A percentile compares a stretch with the other conserved stretches of the same genome.
phyloP scores from a whole-genome alignment of 345 rosid species.

The Lagerstroemia speciosa region DNA sequence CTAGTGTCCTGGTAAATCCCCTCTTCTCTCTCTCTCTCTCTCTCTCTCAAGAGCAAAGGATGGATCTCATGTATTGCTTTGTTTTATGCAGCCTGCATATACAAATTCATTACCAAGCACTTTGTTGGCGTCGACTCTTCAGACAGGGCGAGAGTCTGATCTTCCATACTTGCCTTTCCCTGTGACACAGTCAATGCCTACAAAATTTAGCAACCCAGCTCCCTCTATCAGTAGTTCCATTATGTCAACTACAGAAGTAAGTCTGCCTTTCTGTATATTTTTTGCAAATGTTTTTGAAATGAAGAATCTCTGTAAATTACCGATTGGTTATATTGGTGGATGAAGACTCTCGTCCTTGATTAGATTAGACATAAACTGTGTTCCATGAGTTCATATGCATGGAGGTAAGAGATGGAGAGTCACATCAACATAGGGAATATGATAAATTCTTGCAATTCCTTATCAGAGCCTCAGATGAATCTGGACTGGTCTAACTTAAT shows the following conservation, averaged over 20 bases:
- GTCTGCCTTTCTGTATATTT: not conserved
- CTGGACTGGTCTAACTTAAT: not conserved
- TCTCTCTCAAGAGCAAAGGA: not conserved
- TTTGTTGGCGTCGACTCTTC: slow-evolving; percentile 63
- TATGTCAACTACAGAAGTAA: slow-evolving; percentile 76
- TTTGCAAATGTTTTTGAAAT: not conserved
- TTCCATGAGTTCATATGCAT: not conserved
- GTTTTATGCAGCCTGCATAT: slow-evolving; percentile 45
- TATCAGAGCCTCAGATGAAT: not conserved
- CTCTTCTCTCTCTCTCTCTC: too few species aligned
- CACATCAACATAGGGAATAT: not conserved
- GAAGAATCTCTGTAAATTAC: not conserved
- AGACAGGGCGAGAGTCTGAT: slow-evolving; percentile 71
- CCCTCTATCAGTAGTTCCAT: slow-evolving; percentile 65
- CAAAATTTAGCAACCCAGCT: slow-evolving; percentile 52
- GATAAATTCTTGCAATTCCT: not conserved
- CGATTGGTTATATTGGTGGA: not conserved
- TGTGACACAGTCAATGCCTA: slow-evolving; percentile 53
- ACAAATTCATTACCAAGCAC: slow-evolving; percentile 60
- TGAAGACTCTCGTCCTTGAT: not conserved
- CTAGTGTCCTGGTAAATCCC: slow-evolving; percentile 66
- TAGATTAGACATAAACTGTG: not conserved
- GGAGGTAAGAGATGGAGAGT: not conserved
- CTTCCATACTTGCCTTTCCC: slow-evolving; percentile 76
- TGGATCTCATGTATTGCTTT: not conserved